Evolutionary conservation across 495 filamentous ascomycete species (phyloP).

Genomic region (Penicillium cosmopolitanum): DNA sequence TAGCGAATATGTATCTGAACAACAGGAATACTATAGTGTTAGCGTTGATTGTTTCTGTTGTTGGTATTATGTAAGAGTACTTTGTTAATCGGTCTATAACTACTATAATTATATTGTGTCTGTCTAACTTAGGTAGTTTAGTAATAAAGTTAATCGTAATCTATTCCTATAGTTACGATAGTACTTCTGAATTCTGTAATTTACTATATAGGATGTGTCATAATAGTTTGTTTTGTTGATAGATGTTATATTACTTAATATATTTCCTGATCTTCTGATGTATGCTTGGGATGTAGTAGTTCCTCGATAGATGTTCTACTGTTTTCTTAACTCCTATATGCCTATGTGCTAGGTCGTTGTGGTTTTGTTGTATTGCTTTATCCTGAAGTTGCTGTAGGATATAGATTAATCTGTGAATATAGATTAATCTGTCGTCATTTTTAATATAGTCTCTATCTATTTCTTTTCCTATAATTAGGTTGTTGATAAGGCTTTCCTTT

Average conservation of each 20-base stretch:
- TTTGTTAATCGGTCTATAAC: too few relatives aligned
- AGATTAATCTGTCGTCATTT: slow-evolving; percentile 10
- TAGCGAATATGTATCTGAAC: too few relatives aligned
- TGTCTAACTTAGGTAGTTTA: too few relatives aligned
- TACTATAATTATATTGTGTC: too few relatives aligned
- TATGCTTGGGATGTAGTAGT: slow-evolving; percentile 10
- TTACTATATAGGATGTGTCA: slow-evolving; percentile 12
- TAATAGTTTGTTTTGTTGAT: slow-evolving; percentile 6
- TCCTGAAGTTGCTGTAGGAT: slow-evolving; percentile 3
- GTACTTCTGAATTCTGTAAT: slow-evolving; percentile 15
- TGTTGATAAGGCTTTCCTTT: slow-evolving; percentile 1
- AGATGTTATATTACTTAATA: slow-evolving; percentile 13
- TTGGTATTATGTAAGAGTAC: too few relatives aligned
- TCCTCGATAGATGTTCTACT: slow-evolving; percentile 13
- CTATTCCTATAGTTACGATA: too few relatives aligned
- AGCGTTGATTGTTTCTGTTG: too few relatives aligned
- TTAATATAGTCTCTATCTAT: neutral
- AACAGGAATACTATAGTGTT: too few relatives aligned
- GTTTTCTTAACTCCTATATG: slow-evolving; percentile 14
- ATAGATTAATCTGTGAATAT: slow-evolving; percentile 15
- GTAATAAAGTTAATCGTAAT: too few relatives aligned
- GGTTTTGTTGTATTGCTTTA: slow-evolving; percentile 14
- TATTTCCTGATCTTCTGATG: slow-evolving; percentile 11
- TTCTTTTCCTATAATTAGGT: neutral
- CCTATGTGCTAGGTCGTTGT: slow-evolving; percentile 4